Conservation (phyloP, 345 rosid genomes). For the Eucalyptus tenuipes region DNA sequence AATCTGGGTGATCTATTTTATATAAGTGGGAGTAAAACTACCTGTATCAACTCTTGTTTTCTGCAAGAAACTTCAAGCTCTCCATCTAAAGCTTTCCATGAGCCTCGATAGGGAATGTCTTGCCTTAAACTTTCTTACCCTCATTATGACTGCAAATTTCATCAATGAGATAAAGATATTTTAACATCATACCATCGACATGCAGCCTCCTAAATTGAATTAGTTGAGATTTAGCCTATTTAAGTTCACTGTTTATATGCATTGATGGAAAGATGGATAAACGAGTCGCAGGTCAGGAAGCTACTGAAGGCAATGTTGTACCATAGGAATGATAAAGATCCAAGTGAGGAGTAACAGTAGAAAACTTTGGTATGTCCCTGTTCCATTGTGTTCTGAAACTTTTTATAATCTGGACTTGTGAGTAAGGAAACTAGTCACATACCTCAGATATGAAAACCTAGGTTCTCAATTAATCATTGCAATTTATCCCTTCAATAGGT, state of each 20-base stretch:
- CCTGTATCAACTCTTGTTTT: background rate
- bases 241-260: slow-evolving; percentile 1
- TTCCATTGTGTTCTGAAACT: slow-evolving; percentile 11
- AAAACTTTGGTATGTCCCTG: slow-evolving; percentile 51
- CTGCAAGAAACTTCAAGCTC: background rate
- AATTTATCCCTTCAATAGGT: slow-evolving; percentile 49
- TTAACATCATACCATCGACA: background rate
- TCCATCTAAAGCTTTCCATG: background rate
- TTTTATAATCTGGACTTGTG: background rate
- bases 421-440: background rate
- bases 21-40: background rate
- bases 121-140: background rate
- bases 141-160: background rate
- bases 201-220: background rate
- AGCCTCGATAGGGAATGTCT: background rate
- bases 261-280: slow-evolving; percentile 40
- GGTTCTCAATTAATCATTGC: slow-evolving; percentile 11
- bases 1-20: background rate
- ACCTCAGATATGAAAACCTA: background rate
- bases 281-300: slow-evolving; percentile 78
- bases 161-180: background rate
- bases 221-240: background rate
- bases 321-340: slow-evolving; percentile 30
- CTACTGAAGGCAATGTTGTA: slow-evolving; percentile 57
- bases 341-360: slow-evolving; percentile 31